Base-by-base conservation (phyloP, 306 rosid genomes). In the Quercus robur region DNA sequence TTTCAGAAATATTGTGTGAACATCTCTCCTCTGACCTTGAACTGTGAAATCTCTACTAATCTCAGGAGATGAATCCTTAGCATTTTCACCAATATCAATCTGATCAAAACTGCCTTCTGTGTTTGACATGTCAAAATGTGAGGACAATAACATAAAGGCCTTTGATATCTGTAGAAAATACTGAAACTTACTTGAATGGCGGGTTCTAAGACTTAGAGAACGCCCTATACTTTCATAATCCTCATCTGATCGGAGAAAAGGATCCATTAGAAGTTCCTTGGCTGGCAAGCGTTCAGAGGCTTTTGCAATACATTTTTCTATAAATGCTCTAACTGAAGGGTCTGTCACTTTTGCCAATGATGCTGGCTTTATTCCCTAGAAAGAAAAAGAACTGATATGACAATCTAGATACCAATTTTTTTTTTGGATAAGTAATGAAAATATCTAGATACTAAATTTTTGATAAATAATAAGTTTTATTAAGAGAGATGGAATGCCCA, bases 341-440 rank as follows among this genome's bases (percentile, higher is more conserved):
- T 96, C 84, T 56, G 83, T 77, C 38, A 96, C 98, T 86, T 90
- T 96, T 49, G 90, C 92, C 85, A 96, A 77, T 41, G 98, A 96
- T 33, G 97, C 97, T 33, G 98, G 98, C 86, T 91, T 96, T 81
- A 87, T 85, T 80, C 99, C 99, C 99, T 96, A 76, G 62, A 79
- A 82, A 54, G 75, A 78, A 85, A 78, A 41, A 78, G 33, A 38
- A 75, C 63, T 30, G 14, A 74, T 46, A 82, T 78, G 46, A 52
- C 15, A 73, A 78, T 26, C n/a, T 61, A 52, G 55, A 75, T 63
- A 58, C 25, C 23, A 38, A 6, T 38, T 38, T 7, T 41, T 7
- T 26, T 38, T 38, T 7, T 7, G 0, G 46, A 41, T 41, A 41
- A 41, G 46, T 41, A 41, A 41, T 0, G 46, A 41, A 41, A 41